These are phyloP conservation scores for Prinsepia uniflora DNA, from an alignment of 306 rosid species.

Conservation along the genomic window DNA sequence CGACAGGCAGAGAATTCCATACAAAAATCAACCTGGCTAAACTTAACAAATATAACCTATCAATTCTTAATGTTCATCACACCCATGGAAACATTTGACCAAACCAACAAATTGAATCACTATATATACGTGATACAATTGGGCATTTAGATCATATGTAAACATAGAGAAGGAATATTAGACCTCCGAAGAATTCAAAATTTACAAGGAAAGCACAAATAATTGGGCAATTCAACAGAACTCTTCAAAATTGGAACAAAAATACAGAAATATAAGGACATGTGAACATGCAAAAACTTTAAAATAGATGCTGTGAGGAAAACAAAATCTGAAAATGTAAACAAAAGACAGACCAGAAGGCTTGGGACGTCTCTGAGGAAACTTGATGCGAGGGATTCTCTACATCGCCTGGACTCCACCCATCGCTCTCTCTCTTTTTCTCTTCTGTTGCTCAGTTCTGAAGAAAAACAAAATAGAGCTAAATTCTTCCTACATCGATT, in stretches of 20 bases:
- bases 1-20: neutral
- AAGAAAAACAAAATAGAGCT: neutral
- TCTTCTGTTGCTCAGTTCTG: neutral
- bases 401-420: slow-evolving; percentile 53
- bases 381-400: slow-evolving; percentile 76
- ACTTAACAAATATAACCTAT: neutral
- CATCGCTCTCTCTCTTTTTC: slow-evolving; percentile 28
- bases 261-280: neutral
- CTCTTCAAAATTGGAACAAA: neutral
- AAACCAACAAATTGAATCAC: neutral
- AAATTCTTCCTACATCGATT: neutral
- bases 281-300: neutral
- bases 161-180: neutral
- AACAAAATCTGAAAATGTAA: neutral
- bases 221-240: slow-evolving; percentile 1
- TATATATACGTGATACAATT: neutral
- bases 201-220: neutral
- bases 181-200: neutral
- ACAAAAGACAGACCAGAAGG: slow-evolving; percentile 33
- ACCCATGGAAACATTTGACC: neutral
- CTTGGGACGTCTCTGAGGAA: slow-evolving; percentile 52
- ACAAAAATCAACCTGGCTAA: neutral
- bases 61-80: neutral
- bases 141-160: neutral
- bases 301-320: neutral